Evolutionary conservation across 352 stramenopile genomes (phyloP).

Genomic region (Pythium aquatile): DNA sequence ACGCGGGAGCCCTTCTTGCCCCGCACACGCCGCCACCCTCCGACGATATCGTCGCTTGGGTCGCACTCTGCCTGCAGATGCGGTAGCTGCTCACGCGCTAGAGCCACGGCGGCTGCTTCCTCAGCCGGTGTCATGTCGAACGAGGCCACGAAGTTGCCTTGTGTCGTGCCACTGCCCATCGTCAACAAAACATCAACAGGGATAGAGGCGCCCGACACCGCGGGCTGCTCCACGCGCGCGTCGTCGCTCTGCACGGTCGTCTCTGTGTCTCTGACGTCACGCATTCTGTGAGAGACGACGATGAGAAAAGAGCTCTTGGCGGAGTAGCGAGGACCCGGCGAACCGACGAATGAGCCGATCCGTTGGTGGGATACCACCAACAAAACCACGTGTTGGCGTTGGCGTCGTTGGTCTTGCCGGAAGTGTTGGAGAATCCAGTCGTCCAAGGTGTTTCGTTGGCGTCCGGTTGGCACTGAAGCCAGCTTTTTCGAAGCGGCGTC

Average conservation of each 20-base stretch:
- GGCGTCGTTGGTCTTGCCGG: background rate
- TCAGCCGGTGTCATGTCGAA: slow-evolving; percentile 25
- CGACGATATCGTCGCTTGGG: slow-evolving; percentile 13
- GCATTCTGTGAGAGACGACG: slow-evolving; percentile 6
- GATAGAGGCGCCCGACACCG: background rate
- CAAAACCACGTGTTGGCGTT: slow-evolving; percentile 3
- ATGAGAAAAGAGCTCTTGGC: background rate
- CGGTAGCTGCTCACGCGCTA: slow-evolving; percentile 18
- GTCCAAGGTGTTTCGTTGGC: background rate
- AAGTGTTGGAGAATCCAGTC: background rate
- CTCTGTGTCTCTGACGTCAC: slow-evolving; percentile 19
- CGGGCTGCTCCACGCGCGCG: slow-evolving; percentile 17
- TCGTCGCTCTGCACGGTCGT: slow-evolving; percentile 23
- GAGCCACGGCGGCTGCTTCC: background rate
- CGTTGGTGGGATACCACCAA: background rate
- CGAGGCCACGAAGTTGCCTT: slow-evolving; percentile 23
- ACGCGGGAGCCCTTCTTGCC: slow-evolving; percentile 35
- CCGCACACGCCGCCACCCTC: slow-evolving; percentile 26
- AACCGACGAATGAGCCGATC: background rate
- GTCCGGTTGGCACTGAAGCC: background rate
- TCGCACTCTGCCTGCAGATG: slow-evolving; percentile 27
- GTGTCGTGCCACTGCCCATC: slow-evolving; percentile 10
- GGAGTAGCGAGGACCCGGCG: background rate
- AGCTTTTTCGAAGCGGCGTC: slow-evolving; percentile 8
- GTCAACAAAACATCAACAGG: slow-evolving; percentile 1